Evolutionary conservation across 768 basidiomycete genomes (phyloP).

Genomic region (Phanerochaete sordida): DNA sequence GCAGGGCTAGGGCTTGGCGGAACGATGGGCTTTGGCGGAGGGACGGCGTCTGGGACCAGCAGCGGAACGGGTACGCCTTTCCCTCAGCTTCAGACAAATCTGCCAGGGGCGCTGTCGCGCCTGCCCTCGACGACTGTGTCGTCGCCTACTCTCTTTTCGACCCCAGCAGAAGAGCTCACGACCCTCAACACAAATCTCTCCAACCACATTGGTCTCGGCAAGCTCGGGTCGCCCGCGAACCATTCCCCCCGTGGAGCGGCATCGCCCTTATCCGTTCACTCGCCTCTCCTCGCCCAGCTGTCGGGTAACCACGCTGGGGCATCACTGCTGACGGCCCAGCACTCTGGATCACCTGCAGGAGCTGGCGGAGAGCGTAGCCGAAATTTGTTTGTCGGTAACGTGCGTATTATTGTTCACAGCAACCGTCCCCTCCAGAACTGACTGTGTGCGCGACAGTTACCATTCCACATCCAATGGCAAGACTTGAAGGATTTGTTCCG

Average conservation of each 20-base stretch:
- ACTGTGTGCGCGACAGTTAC: constrained; percentile 49
- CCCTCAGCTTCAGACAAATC: neutral
- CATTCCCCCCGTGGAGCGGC: neutral
- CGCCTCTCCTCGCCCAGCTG: neutral
- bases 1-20: neutral
- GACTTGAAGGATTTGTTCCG: constrained; percentile 96
- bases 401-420: constrained; percentile 36
- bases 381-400: constrained; percentile 87
- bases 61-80: constrained; percentile 5
- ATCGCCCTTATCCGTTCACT: neutral
- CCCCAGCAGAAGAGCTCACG: neutral
- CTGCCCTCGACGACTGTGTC: neutral
- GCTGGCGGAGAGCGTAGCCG: constrained; percentile 32
- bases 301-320: neutral
- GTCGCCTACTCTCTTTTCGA: neutral
- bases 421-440: neutral
- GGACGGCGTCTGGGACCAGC: neutral
- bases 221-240: neutral
- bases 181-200: neutral
- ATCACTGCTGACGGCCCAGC: neutral
- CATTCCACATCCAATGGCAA: constrained; percentile 96
- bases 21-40: neutral
- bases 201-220: neutral
- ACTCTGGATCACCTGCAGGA: neutral
- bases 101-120: neutral